A percentile compares a stretch with the other conserved stretches of the same genome.
Conservation (phyloP, 169 alveolate genomes). For the Theileria equi region DNA sequence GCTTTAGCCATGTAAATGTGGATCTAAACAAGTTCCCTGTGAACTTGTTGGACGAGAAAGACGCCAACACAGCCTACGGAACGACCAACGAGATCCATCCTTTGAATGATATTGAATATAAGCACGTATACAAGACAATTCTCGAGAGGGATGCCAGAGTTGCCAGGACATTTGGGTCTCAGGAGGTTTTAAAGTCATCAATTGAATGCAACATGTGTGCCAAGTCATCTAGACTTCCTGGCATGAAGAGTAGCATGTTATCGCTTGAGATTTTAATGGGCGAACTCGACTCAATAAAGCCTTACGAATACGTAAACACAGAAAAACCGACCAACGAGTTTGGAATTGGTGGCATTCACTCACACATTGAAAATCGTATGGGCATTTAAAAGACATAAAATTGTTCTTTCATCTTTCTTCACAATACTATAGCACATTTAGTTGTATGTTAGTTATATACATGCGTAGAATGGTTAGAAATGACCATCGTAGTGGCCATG, state of each 20-base stretch:
- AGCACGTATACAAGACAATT: constrained; percentile 27
- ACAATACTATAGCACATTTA: neutral
- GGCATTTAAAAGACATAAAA: constrained; percentile 14
- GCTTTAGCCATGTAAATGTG: neutral
- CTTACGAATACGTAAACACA: constrained; percentile 56
- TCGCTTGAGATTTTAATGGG: constrained; percentile 59
- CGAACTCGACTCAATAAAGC: constrained; percentile 53
- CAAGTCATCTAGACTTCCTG: constrained; percentile 59
- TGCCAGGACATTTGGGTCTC: constrained; percentile 44
- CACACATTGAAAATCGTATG: constrained; percentile 42
- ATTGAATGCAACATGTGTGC: constrained; percentile 59
- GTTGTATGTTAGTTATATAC: neutral
- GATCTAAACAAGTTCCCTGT: constrained; percentile 53
- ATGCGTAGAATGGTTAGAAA: neutral
- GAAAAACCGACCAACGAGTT: constrained; percentile 61
- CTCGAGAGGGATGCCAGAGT: constrained; percentile 23
- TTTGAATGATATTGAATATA: constrained; percentile 46
- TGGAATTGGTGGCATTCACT: constrained; percentile 55
- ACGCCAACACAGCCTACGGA: constrained; percentile 21
- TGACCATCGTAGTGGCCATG: no score
- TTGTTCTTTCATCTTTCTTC: neutral
- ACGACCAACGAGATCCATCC: constrained; percentile 24
- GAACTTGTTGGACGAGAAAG: constrained; percentile 30
- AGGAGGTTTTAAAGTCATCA: constrained; percentile 43
- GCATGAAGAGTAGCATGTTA: constrained; percentile 63